A percentile compares a stretch with the other conserved stretches of the same genome.
Evolutionary conservation across 306 rosid species (phyloP).

Genomic region (Geum urbanum): DNA sequence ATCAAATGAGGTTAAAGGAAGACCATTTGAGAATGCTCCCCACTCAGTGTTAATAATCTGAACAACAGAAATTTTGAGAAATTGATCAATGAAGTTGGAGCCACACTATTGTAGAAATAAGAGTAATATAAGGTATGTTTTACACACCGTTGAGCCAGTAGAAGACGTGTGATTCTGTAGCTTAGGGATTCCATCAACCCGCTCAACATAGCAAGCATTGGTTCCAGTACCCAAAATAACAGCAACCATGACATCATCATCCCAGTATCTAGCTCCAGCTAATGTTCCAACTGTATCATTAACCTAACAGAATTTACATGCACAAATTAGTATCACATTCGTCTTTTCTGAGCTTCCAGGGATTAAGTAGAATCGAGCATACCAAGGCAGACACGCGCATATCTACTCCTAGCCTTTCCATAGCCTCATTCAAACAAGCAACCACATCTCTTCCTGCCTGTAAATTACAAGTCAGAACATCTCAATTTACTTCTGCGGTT

Average conservation of each 20-base stretch:
- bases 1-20: constrained; percentile 73
- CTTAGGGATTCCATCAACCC: constrained; percentile 61
- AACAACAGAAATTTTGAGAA: constrained; percentile 22
- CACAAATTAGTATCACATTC: constrained; percentile 15
- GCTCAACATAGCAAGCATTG: constrained; percentile 87
- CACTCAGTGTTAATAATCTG: constrained; percentile 91
- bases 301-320: constrained; percentile 36
- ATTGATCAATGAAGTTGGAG: constrained; percentile 17
- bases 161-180: constrained; percentile 49
- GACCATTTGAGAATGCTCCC: constrained; percentile 83
- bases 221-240: constrained; percentile 97
- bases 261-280: constrained; percentile 93
- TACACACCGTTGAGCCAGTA: constrained; percentile 65
- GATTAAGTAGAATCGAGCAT: constrained; percentile 20
- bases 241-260: constrained; percentile 77
- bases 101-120: constrained; percentile 15
- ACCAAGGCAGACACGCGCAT: constrained; percentile 95
- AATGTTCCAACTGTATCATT: constrained; percentile 86
- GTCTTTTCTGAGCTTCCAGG: not conserved
- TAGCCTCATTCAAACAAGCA: constrained; percentile 83
- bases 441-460: constrained; percentile 94
- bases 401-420: constrained; percentile 71
- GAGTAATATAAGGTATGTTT: not conserved
- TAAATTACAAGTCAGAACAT: constrained; percentile 22
- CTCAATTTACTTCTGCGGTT: constrained; percentile 2